Base-by-base conservation (phyloP, 768 basidiomycete genomes). In the Trametes cinnabarina region DNA sequence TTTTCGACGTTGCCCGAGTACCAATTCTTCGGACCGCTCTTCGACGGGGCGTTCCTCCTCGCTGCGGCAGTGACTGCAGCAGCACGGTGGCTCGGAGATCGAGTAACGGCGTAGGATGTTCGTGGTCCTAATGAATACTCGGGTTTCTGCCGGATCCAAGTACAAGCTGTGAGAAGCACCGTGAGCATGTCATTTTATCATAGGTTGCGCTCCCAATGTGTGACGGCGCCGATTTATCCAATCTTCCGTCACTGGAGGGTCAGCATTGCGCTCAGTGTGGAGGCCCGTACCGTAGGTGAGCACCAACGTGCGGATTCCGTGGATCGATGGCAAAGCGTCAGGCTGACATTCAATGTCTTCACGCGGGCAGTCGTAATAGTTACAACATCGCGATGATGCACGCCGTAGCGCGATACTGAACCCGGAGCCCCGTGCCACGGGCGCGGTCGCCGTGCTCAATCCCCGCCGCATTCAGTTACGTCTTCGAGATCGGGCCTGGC, bases 1-100 rank as follows among this genome's bases (percentile, higher is more conserved):
- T 90, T 92, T 66, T 72, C 83, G 15, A 87, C 86, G 3, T 81
- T 92, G 23, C 90, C 90, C 0, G 79, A 80, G 42, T 92, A 86
- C 61, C 82, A 87, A 61, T 76, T 88, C 15, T 91, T 92, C 63
- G 87, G 87, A 17, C 73, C 82, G 3, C 73, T 90, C 35, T 92
- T 92, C 66, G 89, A 92, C 68, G 82, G 82, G 76, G 75, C 85
- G 20, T 90, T 90, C 71, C 72, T 92, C 25, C 26, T 82, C 3
- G 77, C 85, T n/a, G 85, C 87, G 2, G 74, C 64, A 1, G 72
- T 69, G 6, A 82, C 79, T 9, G 74, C 73, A 10, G 62, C 76
- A 3, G 69, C 77, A n/a, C 76, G 81, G 46, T 91, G 89, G 88
- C 68, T 71, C 22, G 76, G 76, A 25, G 76, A 80, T 52, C 34